Conservation (phyloP, 371 early-diverging fungal genomes). For the Nematocida major region DNA sequence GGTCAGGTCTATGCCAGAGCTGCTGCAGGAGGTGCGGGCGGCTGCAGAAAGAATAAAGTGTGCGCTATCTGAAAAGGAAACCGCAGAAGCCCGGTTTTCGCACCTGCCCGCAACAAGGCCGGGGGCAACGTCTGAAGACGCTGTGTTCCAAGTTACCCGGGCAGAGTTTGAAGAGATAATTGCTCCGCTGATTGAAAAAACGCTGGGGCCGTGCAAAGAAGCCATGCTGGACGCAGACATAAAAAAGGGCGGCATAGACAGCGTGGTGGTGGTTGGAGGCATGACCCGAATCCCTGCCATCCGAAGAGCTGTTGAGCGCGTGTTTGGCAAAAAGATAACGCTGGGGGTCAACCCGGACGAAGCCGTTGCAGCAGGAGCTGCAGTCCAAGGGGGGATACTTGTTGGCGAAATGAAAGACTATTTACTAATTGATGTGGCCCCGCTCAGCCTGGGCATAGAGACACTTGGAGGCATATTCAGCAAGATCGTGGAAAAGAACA, state of each 20-base stretch:
- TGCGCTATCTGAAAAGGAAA: slow-evolving; percentile 67
- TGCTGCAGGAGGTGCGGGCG: slow-evolving; percentile 71
- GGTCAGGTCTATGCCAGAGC: slow-evolving; percentile 67
- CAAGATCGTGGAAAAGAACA: slow-evolving; percentile 88
- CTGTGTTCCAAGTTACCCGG: slow-evolving; percentile 81
- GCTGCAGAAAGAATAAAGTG: slow-evolving; percentile 95
- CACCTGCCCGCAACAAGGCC: slow-evolving; percentile 81
- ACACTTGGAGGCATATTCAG: slow-evolving; percentile 82
- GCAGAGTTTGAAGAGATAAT: slow-evolving; percentile 78
- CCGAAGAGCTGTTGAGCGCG: slow-evolving; percentile 75
- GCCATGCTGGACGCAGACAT: slow-evolving; percentile 89
- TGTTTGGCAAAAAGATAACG: slow-evolving; percentile 81
- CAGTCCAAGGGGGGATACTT: slow-evolving; percentile 91
- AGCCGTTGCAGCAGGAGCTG: slow-evolving; percentile 96
- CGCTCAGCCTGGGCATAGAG: slow-evolving; percentile 81
- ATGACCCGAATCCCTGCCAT: slow-evolving; percentile 96
- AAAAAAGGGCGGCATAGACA: slow-evolving; percentile 72
- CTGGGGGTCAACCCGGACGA: slow-evolving; percentile 95
- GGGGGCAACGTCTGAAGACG: slow-evolving; percentile 65
- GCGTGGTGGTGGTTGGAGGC: slow-evolving; percentile 96
- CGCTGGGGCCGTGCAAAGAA: slow-evolving; percentile 82
- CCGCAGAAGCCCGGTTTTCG: slow-evolving; percentile 82
- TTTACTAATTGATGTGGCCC: slow-evolving; percentile 88
- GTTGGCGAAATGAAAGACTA: slow-evolving; percentile 85
- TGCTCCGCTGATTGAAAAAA: slow-evolving; percentile 74